phyloP scores from a whole-genome alignment of 768 basidiomycete genomes.

The Suillus luteus region DNA sequence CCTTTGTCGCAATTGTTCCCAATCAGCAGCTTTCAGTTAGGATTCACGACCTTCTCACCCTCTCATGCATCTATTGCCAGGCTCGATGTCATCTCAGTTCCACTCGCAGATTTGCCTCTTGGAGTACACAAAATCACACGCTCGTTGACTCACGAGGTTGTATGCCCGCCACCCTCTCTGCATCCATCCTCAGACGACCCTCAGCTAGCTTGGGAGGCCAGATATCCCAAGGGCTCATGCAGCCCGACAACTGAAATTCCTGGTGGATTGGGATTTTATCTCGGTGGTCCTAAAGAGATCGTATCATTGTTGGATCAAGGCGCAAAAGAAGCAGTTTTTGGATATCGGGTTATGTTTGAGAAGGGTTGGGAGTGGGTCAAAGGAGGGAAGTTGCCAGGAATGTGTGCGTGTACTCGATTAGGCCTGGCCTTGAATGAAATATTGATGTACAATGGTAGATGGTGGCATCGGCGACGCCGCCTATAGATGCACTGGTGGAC shows the following conservation, averaged over 20 bases:
- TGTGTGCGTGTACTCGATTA: slow-evolving; percentile 48
- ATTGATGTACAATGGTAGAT: slow-evolving; percentile 34
- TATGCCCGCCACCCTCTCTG: slow-evolving; percentile 24
- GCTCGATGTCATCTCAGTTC: slow-evolving; percentile 26
- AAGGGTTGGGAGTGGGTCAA: slow-evolving; percentile 67
- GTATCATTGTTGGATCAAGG: slow-evolving; percentile 34
- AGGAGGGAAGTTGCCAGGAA: slow-evolving; percentile 76
- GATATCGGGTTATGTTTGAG: slow-evolving; percentile 68
- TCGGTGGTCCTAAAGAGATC: slow-evolving; percentile 54
- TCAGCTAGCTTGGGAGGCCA: slow-evolving; percentile 57
- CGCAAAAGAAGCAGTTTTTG: slow-evolving; percentile 58
- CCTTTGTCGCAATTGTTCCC: slow-evolving; percentile 12
- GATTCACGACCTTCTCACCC: slow-evolving; percentile 41
- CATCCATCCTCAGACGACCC: slow-evolving; percentile 17
- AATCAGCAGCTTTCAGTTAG: slow-evolving; percentile 21
- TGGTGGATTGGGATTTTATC: slow-evolving; percentile 74
- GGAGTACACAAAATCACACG: slow-evolving; percentile 52
- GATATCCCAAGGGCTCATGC: slow-evolving; percentile 61
- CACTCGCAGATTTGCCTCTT: slow-evolving; percentile 44
- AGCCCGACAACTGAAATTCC: slow-evolving; percentile 52
- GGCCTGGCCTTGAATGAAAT: not conserved
- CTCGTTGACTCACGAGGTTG: slow-evolving; percentile 35
- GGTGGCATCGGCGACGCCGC: slow-evolving; percentile 59
- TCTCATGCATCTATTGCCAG: slow-evolving; percentile 21
- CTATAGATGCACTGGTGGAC: slow-evolving; percentile 69